Evolutionary conservation across 306 rosid species (phyloP).

Genomic region (Acmispon strigosus): DNA sequence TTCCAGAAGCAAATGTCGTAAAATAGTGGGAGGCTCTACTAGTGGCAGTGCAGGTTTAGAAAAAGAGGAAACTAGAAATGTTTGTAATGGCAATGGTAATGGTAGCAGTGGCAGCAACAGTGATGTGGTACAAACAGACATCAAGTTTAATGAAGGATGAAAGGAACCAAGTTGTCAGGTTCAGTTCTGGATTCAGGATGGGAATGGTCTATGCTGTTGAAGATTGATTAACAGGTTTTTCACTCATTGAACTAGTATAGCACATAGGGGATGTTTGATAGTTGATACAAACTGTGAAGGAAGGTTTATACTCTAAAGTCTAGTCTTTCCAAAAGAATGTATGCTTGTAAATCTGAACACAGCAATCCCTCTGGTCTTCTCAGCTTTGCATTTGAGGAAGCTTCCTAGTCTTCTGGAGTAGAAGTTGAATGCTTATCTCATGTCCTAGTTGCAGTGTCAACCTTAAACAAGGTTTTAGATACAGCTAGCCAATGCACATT

Average conservation of each 20-base stretch:
- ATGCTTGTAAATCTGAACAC: constrained; percentile 5
- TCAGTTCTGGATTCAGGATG: not conserved
- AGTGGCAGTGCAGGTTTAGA: constrained; percentile 24
- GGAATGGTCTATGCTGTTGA: not conserved
- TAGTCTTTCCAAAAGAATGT: constrained; percentile 3
- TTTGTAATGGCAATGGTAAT: constrained; percentile 3
- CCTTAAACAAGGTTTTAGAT: not conserved
- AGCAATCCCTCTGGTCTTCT: not conserved
- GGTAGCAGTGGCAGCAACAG: constrained; percentile 11
- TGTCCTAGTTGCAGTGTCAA: constrained; percentile 14
- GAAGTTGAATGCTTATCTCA: constrained; percentile 7
- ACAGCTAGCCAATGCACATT: constrained; percentile 22
- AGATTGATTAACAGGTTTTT: not conserved
- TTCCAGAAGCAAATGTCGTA: constrained; percentile 30
- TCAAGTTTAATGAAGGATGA: constrained; percentile 18
- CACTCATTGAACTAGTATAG: constrained; percentile 14
- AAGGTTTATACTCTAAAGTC: not conserved
- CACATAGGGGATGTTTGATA: not conserved
- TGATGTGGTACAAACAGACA: constrained; percentile 28
- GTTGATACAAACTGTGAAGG: constrained; percentile 25
- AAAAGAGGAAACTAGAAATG: constrained; percentile 26
- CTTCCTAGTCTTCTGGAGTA: constrained; percentile 12
- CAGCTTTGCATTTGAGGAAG: not conserved
- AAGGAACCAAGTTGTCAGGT: not conserved
- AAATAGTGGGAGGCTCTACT: constrained; percentile 30